Evolutionary conservation across 2,329 filamentous ascomycete genomes (phyloP), one percentile per base, ranked within the genome.

Genomic region (Trichoderma lentiforme): DNA sequence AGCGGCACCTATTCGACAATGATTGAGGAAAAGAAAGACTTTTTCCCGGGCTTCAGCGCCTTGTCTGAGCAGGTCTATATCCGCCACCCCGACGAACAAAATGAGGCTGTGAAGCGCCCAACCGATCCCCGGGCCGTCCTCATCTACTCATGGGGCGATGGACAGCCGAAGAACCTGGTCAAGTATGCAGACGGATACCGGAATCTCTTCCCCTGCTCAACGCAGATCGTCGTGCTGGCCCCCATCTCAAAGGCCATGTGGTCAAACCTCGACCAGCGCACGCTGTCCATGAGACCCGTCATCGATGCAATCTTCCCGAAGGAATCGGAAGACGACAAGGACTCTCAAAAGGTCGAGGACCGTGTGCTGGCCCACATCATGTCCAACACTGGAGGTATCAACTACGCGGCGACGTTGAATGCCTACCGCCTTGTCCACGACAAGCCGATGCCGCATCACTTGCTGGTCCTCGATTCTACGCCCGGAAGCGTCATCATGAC

Each of bases 131-230:
- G 83, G 21, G 84, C 83, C 6, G 80, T 89, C 57, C 76, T 89
- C 60, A 81, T 90, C 72, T 89, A 85, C 77, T 84, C 86, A 75
- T 90, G 87, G 88, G 87, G 88, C 67, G 88, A 90, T 73, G 86
- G 85, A 26, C 79, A 81, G 14, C 84, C 87, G 2, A 87, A 86
- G 73, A 84, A 90, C 76, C 82, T 89, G 32, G 80, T 81, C 71
- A 90, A 90, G 77, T 90, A 89, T 75, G 81, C 84, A 15, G 82
- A 85, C 14, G 86, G 85, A 32, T 89, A 86, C 78, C 82, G 82
- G 53, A 75, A 78, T 14, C 83, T 89, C 0, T 90, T 83, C 75
- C 88, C 88, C 0, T 75, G 79, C 28, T 82, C 87, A 5, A 81
- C 82, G 51, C 85, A 88, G 71, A 79, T 89, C 34, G 82, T 88